Percentiles rank a stretch among this genome's conserved stretches.
Evolutionary conservation across 1,139 yeast species (phyloP).

Genomic region (Spencermartinsiella ligniputridi): DNA sequence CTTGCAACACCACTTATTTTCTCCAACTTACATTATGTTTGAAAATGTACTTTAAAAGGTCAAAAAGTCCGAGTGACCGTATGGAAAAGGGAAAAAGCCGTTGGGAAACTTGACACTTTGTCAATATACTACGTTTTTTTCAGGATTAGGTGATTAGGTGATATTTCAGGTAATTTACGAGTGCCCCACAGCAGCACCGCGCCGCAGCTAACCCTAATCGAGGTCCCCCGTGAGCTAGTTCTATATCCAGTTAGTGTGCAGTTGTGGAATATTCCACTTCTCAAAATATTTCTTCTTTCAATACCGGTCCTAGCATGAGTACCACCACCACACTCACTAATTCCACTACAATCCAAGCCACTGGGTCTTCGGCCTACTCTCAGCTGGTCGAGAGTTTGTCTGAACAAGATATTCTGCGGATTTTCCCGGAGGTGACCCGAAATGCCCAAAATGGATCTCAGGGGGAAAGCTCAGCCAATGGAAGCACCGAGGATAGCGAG

Average conservation of each 20-base stretch:
- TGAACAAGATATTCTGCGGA: slow-evolving; percentile 12
- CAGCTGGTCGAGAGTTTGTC: slow-evolving; percentile 13
- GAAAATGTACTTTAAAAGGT: no score
- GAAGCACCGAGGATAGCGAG: slow-evolving; percentile 21
- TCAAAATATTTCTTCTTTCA: no score
- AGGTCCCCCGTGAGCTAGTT: no score
- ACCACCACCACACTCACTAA: not conserved
- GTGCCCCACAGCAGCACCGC: not conserved
- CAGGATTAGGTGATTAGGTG: not conserved
- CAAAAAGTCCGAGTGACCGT: not conserved
- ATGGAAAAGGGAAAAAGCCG: not conserved
- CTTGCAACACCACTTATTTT: no score
- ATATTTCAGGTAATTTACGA: not conserved
- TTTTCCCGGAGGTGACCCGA: slow-evolving; percentile 18
- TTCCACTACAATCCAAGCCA: not conserved
- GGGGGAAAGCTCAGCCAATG: slow-evolving; percentile 8
- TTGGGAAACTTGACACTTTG: not conserved
- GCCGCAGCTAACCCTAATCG: no score
- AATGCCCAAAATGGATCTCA: not conserved
- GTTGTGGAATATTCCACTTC: no score
- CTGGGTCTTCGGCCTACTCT: not conserved
- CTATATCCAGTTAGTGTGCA: no score
- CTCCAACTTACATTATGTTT: no score
- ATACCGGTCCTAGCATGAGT: no score
- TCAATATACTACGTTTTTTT: not conserved